Base-by-base conservation (phyloP, 2,329 filamentous ascomycete species). In the Diaporthe humulicola region DNA sequence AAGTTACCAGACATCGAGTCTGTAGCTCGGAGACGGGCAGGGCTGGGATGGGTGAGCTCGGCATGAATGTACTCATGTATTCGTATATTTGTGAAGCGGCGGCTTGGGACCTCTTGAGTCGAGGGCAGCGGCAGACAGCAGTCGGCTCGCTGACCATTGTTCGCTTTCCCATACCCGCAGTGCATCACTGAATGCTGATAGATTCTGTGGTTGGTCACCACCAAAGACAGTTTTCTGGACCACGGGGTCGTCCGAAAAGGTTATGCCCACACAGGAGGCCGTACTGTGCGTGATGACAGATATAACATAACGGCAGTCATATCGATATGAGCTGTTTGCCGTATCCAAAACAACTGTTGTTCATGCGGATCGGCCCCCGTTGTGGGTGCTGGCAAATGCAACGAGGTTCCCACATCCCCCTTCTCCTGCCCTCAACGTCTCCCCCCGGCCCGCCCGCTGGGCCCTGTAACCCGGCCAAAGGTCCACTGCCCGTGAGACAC, bases 331-430 rank as follows among this genome's bases (percentile, higher is more conserved):
- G 42, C 45, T 52, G 61, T 67, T 38, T 52, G 61, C 61, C 17
- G 30, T 38, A 17, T 54, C 22, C 64, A 52, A 67, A 38, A 67
- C 30, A 48, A 3, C 33, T 28, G 33, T 28, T 25, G 48, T 69
- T 54, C 64, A 69, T 52, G 64, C 64, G 64, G 64, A 54, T 30
- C 64, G 19, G 30, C 9, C 48, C 48, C 64, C 33, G 64, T 52
- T 54, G 64, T 52, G 64, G 48, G 48, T 54, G 30, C 48, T 69
- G 58, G 58, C n/a, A 66, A 28, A 52, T 67, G 61, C 61, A 50
- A 50, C 22, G 4, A 38, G 4, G 45, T 28, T 50, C 42, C 61
- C 60, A 64, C 60, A 22, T 48, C 40, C n/a, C 19, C 60, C 60
- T 50, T 50, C 28, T n/a, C n/a, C 60, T 25, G 33, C 28, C 22